Evolutionary conservation across 2,329 filamentous ascomycete species (phyloP).

Genomic region (Leptographium lundbergii): DNA sequence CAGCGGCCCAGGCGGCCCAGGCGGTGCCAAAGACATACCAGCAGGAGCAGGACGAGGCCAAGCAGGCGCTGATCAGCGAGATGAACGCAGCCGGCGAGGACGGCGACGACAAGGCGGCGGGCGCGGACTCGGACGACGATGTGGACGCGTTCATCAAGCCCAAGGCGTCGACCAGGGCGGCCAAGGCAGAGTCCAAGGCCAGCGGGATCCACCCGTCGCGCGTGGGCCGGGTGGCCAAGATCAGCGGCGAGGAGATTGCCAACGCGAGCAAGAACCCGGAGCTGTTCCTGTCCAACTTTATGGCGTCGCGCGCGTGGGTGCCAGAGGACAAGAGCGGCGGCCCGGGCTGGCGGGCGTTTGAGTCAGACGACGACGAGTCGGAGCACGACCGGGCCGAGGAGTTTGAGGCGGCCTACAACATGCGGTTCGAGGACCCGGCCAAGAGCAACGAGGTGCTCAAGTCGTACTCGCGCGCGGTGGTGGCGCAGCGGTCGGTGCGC

Average conservation of each 20-base stretch:
- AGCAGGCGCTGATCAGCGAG: conserved; percentile 63
- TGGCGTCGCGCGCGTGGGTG: conserved; percentile 85
- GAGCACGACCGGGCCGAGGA: conserved; percentile 64
- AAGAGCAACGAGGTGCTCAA: conserved; percentile 79
- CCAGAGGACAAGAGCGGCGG: conserved; percentile 29
- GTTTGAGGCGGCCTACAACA: conserved; percentile 87
- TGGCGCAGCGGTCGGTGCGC: conserved; percentile 70
- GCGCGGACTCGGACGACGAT: conserved; percentile 48
- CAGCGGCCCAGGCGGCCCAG: conserved; percentile 9
- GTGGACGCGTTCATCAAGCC: conserved; percentile 65
- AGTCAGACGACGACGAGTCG: conserved; percentile 84
- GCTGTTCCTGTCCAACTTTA: conserved; percentile 86
- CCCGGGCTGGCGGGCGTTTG: conserved; percentile 64
- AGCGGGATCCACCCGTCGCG: conserved; percentile 46
- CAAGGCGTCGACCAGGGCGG: conserved; percentile 38
- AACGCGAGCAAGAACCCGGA: conserved; percentile 78
- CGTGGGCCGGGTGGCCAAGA: conserved; percentile 27
- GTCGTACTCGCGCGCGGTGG: conserved; percentile 79
- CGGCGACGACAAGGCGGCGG: conserved; percentile 31
- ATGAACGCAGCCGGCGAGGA: conserved; percentile 57
- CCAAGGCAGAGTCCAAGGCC: conserved; percentile 10
- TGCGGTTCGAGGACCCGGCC: conserved; percentile 85
- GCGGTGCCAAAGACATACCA: conserved; percentile 41
- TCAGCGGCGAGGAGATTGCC: conserved; percentile 51
- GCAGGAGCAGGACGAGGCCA: conserved; percentile 78